A percentile compares a stretch with the other conserved stretches of the same genome.
Conservation (phyloP, 768 basidiomycete genomes). For the Suillus subalutaceus region DNA sequence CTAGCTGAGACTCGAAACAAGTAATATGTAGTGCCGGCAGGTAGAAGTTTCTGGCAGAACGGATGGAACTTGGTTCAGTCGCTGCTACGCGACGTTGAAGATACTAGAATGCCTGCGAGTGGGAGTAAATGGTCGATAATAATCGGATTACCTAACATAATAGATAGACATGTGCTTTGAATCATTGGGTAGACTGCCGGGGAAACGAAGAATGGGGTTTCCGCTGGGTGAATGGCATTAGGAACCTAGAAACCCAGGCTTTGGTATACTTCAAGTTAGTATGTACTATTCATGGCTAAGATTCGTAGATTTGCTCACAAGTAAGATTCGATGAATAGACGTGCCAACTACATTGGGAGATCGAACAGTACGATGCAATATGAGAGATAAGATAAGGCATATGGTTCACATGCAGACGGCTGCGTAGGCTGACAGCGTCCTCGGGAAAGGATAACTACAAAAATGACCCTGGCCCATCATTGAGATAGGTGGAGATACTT, state of each 20-base stretch:
- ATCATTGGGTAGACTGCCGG: not conserved
- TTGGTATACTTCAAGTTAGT: conserved; percentile 2
- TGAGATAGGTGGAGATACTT: not conserved
- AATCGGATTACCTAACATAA: not conserved
- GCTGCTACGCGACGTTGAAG: not conserved
- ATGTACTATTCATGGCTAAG: not conserved
- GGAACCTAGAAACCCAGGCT: not conserved
- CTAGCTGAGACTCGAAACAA: not conserved
- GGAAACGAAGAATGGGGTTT: not conserved
- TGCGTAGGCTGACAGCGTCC: not conserved
- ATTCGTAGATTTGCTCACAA: not conserved
- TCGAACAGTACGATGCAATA: not conserved
- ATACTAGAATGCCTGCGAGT: not conserved
- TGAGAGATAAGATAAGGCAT: conserved; percentile 1
- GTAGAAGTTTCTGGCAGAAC: not conserved
- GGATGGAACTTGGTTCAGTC: not conserved
- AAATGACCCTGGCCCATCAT: not conserved
- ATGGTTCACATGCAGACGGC: not conserved
- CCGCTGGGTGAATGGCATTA: not conserved
- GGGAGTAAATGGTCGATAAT: not conserved
- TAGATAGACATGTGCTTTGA: not conserved
- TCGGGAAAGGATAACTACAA: not conserved
- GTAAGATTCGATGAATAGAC: not conserved
- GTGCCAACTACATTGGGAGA: not conserved
- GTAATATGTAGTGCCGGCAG: not conserved